These are phyloP conservation scores for Aureoboletus auriporus DNA, from an alignment of 768 basidiomycete species.

Conservation along the genomic window DNA sequence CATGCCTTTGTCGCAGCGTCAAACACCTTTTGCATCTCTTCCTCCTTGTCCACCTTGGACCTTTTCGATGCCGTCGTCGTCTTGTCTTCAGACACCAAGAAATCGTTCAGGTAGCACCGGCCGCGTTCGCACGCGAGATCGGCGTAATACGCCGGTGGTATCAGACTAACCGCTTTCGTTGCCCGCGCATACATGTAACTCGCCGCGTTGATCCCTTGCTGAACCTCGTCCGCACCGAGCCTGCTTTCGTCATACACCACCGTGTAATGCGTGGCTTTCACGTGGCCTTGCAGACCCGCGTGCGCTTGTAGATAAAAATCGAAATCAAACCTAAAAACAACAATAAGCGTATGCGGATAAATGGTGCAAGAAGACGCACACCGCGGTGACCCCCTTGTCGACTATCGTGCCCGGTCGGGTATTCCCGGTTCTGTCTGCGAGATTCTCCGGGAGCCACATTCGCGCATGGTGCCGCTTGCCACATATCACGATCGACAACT, in stretches of 20 bases:
- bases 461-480: constrained; percentile 65
- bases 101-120: constrained; percentile 69
- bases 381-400: constrained; percentile 71
- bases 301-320: constrained; percentile 74
- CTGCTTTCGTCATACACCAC: constrained; percentile 75
- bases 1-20: constrained; percentile 32
- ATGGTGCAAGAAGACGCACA: constrained; percentile 36
- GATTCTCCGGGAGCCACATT: constrained; percentile 51
- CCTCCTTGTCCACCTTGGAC: constrained; percentile 30
- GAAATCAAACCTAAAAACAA: constrained; percentile 48
- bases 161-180: constrained; percentile 77
- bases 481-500: constrained; percentile 71
- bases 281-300: constrained; percentile 66
- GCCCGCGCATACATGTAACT: constrained; percentile 80
- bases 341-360: too few species aligned
- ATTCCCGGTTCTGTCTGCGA: constrained; percentile 67
- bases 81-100: constrained; percentile 55
- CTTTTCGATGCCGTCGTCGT: constrained; percentile 34
- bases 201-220: constrained; percentile 63
- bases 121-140: constrained; percentile 82
- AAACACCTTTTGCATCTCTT: constrained; percentile 20
- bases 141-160: constrained; percentile 79
- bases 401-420: constrained; percentile 78
- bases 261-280: constrained; percentile 73
- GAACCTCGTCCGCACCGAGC: constrained; percentile 67